Percentiles rank a stretch among this genome's conserved stretches.
phyloP scores from a whole-genome alignment of 2,329 filamentous ascomycete genomes.

The Fusarium sp. region DNA sequence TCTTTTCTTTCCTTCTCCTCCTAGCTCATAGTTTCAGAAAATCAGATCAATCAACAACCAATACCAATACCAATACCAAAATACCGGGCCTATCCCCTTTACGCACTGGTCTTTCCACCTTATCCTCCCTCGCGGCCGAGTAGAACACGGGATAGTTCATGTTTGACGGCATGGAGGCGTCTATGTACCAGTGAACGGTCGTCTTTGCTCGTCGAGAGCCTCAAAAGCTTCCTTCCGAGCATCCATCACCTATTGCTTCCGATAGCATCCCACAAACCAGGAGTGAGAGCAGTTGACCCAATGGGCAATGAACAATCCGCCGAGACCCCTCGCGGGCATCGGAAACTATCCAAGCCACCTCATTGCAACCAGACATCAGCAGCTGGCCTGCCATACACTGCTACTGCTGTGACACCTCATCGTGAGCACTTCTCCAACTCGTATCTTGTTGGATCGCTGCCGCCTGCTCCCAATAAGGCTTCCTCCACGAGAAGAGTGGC shows the following conservation, averaged over 20 bases:
- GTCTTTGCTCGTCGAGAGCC: constrained; percentile 39
- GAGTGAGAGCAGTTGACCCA: constrained; percentile 25
- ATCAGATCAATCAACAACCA: constrained; percentile 3
- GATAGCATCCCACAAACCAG: constrained; percentile 26
- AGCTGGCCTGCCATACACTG: constrained; percentile 56
- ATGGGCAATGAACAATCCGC: constrained; percentile 65
- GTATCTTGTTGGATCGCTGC: constrained; percentile 47
- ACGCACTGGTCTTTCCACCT: neutral
- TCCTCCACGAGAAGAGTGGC: constrained; percentile 25
- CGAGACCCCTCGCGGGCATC: constrained; percentile 56
- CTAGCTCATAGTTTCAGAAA: constrained; percentile 8
- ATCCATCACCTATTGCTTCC: constrained; percentile 22
- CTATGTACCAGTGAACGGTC: constrained; percentile 39
- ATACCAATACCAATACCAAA: constrained; percentile 2
- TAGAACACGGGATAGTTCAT: constrained; percentile 22
- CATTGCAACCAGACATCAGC: constrained; percentile 54
- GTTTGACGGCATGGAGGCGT: constrained; percentile 42
- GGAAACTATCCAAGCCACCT: constrained; percentile 65
- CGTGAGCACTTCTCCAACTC: constrained; percentile 48
- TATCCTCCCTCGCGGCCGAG: constrained; percentile 14
- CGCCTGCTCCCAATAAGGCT: constrained; percentile 30
- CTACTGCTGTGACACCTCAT: constrained; percentile 44
- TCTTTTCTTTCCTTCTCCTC: neutral
- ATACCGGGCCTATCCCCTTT: neutral
- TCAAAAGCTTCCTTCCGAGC: constrained; percentile 29